Percentiles rank a stretch among this genome's conserved stretches.
Evolutionary conservation across 73 alveolate genomes (phyloP).

Genomic region (Uronychia binucleata): DNA sequence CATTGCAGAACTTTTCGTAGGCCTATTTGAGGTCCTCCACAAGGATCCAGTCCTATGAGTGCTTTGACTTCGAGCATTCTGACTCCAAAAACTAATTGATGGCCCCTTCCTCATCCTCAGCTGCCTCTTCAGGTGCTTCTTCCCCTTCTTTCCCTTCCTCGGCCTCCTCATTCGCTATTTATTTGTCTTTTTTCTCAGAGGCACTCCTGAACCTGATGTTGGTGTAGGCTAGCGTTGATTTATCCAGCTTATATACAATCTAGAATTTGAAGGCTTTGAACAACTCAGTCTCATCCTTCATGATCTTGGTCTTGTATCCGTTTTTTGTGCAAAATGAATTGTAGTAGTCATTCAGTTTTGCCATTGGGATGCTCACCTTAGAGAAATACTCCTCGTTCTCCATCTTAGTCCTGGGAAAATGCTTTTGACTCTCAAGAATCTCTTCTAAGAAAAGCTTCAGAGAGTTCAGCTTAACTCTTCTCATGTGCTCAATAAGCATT

Average conservation of each 20-base stretch:
- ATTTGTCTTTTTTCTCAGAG: not conserved
- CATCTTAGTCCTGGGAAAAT: constrained; percentile 8
- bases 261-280: constrained; percentile 8
- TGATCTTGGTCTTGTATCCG: constrained; percentile 8
- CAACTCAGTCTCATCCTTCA: constrained; percentile 1
- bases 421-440: constrained; percentile 4
- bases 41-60: constrained; percentile 6
- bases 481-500: not conserved
- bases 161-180: not conserved
- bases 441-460: not conserved
- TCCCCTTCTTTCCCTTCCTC: not conserved
- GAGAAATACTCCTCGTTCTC: not conserved
- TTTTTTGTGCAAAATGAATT: constrained; percentile 15
- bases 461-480: not conserved
- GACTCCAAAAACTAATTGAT: not conserved
- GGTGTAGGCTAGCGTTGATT: constrained; percentile 6
- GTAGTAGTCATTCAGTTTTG: not conserved
- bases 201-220: constrained; percentile 16
- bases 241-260: not conserved
- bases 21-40: constrained; percentile 5
- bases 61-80: constrained; percentile 4
- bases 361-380: not conserved
- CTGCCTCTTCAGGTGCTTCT: not conserved
- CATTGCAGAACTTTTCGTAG: constrained; percentile 10
- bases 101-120: not conserved